A percentile compares a stretch with the other conserved stretches of the same genome.
These are phyloP conservation scores for Acacia concinna DNA, from an alignment of 331 rosid genomes.

Conservation along the genomic window DNA sequence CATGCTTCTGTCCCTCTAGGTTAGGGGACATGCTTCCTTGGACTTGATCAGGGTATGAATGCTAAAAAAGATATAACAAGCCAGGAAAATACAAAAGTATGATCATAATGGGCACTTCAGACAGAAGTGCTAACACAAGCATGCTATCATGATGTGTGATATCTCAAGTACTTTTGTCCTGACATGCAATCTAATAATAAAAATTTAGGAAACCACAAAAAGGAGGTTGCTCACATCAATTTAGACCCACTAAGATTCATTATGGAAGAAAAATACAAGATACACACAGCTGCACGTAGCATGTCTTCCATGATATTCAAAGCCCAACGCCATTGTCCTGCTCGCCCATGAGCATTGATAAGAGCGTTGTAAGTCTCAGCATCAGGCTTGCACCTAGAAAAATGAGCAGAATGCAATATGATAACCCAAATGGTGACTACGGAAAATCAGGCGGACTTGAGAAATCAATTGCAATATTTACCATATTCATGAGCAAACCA, in stretches of 20 bases:
- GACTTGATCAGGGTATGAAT: slow-evolving; percentile 6
- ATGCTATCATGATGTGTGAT: slow-evolving; percentile 1
- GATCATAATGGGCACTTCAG: background rate
- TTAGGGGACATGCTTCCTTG: background rate
- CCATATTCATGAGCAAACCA: background rate
- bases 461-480: background rate
- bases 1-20: background rate
- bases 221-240: slow-evolving; percentile 47
- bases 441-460: slow-evolving; percentile 9
- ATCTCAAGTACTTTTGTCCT: background rate
- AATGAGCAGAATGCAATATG: slow-evolving; percentile 1
- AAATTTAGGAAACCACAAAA: slow-evolving; percentile 20
- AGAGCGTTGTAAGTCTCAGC: slow-evolving; percentile 85
- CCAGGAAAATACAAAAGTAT: background rate
- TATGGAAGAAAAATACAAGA: slow-evolving; percentile 60
- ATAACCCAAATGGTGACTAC: background rate
- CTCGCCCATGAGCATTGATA: slow-evolving; percentile 84
- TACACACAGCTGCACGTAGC: slow-evolving; percentile 98
- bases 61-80: background rate
- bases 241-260: slow-evolving; percentile 50
- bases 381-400: slow-evolving; percentile 87
- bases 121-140: background rate
- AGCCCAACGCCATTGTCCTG: slow-evolving; percentile 98
- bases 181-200: slow-evolving; percentile 22
- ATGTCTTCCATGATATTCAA: slow-evolving; percentile 94